These are phyloP conservation scores for Boechera stricta DNA, from an alignment of 345 rosid genomes.

Conservation along the genomic window DNA sequence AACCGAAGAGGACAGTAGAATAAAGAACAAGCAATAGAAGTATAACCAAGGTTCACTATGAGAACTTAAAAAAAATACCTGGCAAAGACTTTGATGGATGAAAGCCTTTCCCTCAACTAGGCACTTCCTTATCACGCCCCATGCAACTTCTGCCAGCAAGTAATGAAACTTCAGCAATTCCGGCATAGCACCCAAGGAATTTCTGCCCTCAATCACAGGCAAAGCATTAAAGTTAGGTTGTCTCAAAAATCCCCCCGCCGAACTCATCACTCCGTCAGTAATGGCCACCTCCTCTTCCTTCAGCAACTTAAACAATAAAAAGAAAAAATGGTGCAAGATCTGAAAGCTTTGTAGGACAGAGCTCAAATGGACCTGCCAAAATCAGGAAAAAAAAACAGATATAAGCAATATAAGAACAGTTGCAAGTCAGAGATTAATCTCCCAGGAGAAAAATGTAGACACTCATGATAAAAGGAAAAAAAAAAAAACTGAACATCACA, in stretches of 20 bases:
- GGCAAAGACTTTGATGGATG: constrained; percentile 74
- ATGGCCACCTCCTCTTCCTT: constrained; percentile 60
- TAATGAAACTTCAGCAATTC: constrained; percentile 54
- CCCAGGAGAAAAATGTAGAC: constrained; percentile 29
- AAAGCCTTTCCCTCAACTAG: constrained; percentile 82
- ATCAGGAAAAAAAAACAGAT: constrained; percentile 24
- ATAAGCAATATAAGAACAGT: constrained; percentile 33
- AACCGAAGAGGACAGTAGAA: constrained; percentile 21
- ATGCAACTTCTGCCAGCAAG: constrained; percentile 63
- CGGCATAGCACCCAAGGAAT: constrained; percentile 45
- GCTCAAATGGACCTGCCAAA: constrained; percentile 70
- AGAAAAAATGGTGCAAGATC: constrained; percentile 80
- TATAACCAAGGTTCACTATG: constrained; percentile 8
- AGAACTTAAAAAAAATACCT: constrained; percentile 56
- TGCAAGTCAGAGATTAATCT: constrained; percentile 9
- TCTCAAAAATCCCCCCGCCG: constrained; percentile 81
- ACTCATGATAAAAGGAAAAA: background rate
- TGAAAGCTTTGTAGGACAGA: constrained; percentile 69
- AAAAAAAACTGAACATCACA: constrained; percentile 8
- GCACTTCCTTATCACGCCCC: constrained; percentile 73
- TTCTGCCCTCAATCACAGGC: constrained; percentile 41
- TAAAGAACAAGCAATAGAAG: constrained; percentile 10
- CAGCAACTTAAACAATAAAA: constrained; percentile 74
- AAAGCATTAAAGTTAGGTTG: constrained; percentile 62
- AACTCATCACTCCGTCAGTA: constrained; percentile 47